phyloP scores from a whole-genome alignment of 768 basidiomycete species.

The Phaeotremella fagi region DNA sequence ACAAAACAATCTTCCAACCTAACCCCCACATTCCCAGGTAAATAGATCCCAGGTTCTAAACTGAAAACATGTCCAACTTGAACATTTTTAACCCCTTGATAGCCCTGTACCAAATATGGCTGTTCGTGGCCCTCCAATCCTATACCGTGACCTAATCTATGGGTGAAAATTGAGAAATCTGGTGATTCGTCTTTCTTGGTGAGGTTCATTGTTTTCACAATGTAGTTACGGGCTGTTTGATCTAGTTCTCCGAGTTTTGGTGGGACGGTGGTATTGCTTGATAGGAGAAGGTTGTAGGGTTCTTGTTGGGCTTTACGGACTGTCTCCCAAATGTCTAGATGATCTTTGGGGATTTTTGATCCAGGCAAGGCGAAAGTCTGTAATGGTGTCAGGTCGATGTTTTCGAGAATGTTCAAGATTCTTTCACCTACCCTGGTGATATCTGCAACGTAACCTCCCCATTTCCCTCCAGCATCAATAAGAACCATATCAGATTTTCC shows the following conservation, averaged over 20 bases:
- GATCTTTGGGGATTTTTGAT: constrained; percentile 56
- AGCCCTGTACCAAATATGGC: constrained; percentile 66
- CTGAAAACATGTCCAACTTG: constrained; percentile 69
- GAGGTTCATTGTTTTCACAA: constrained; percentile 43
- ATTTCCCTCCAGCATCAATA: constrained; percentile 66
- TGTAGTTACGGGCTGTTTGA: constrained; percentile 57
- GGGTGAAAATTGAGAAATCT: constrained; percentile 57
- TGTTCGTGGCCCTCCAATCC: constrained; percentile 77
- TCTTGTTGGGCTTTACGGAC: constrained; percentile 62
- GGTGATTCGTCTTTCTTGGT: not conserved
- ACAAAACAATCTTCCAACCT: constrained; percentile 70
- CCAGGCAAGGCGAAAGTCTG: constrained; percentile 64
- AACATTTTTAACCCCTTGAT: constrained; percentile 58
- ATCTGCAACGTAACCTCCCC: constrained; percentile 73
- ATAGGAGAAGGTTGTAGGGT: constrained; percentile 53
- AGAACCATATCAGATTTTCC: constrained; percentile 61
- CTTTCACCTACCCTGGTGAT: constrained; percentile 62
- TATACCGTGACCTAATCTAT: constrained; percentile 65
- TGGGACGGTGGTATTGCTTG: constrained; percentile 45
- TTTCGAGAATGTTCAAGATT: not conserved
- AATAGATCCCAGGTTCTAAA: constrained; percentile 61
- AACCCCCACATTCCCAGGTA: constrained; percentile 56
- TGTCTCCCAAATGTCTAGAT: constrained; percentile 60
- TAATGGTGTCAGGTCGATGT: not conserved
- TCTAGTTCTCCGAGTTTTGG: constrained; percentile 25